Evolutionary conservation across 1,284 basidiomycete genomes (phyloP).

Genomic region (Schizopora paradoxa): DNA sequence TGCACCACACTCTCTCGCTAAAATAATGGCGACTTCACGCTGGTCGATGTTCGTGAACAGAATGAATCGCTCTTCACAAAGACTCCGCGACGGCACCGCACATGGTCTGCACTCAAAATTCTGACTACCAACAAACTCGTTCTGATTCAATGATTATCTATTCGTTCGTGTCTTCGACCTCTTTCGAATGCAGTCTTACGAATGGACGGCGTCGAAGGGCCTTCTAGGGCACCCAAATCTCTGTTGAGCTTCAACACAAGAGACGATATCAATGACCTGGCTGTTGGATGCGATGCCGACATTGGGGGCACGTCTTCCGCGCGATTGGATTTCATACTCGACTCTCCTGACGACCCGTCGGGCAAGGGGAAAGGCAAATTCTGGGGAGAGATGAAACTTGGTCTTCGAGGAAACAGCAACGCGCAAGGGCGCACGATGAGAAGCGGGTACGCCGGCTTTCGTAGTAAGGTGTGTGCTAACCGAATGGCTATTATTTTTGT

Average conservation of each 20-base stretch:
- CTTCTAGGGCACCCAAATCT: slow-evolving; percentile 50
- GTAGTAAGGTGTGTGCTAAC: slow-evolving; percentile 55
- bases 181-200: slow-evolving; percentile 45
- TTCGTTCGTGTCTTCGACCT: too few species aligned
- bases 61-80: slow-evolving; percentile 10
- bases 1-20: too few species aligned
- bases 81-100: slow-evolving; percentile 12
- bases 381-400: slow-evolving; percentile 67
- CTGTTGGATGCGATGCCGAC: slow-evolving; percentile 77
- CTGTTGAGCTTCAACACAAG: slow-evolving; percentile 59
- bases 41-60: slow-evolving; percentile 13
- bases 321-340: slow-evolving; percentile 56
- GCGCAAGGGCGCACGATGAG: slow-evolving; percentile 37
- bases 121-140: too few species aligned
- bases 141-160: background rate
- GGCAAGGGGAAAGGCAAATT: slow-evolving; percentile 54
- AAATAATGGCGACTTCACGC: slow-evolving; percentile 12
- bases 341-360: slow-evolving; percentile 33
- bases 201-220: slow-evolving; percentile 67
- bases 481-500: slow-evolving; percentile 22
- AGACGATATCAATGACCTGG: slow-evolving; percentile 56
- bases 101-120: slow-evolving; percentile 6
- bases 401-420: background rate
- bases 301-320: slow-evolving; percentile 81
- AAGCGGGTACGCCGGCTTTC: slow-evolving; percentile 80